Conservation (phyloP, 176 grass and related monocot genomes). For the Rhynchospora breviuscula region DNA sequence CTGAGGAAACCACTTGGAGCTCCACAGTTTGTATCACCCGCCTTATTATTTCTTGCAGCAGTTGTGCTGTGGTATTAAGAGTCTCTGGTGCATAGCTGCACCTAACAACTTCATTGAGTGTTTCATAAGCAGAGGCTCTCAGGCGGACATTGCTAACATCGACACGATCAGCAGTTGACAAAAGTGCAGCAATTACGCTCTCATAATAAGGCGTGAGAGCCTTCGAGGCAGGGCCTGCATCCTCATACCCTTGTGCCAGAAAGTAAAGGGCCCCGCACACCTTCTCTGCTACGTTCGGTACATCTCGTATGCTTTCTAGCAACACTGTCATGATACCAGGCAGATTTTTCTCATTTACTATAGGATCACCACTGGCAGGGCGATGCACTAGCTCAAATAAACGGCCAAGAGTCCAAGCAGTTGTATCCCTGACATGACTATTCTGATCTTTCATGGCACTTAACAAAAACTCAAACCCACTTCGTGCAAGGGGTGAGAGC, state of each 20-base stretch:
- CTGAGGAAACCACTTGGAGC: conserved; percentile 51
- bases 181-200: conserved; percentile 62
- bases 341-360: conserved; percentile 73
- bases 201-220: conserved; percentile 78
- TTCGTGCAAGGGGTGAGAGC: conserved; percentile 48
- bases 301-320: conserved; percentile 76
- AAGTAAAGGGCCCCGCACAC: conserved; percentile 85
- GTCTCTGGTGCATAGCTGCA: conserved; percentile 59
- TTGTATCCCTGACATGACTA: conserved; percentile 86
- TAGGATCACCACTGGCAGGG: conserved; percentile 44
- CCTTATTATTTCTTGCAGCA: conserved; percentile 67
- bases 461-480: conserved; percentile 70
- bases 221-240: conserved; percentile 43
- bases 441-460: conserved; percentile 69
- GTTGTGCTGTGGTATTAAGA: conserved; percentile 40
- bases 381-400: conserved; percentile 88
- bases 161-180: conserved; percentile 64
- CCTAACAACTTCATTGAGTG: conserved; percentile 89
- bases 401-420: conserved; percentile 89
- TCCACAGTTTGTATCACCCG: conserved; percentile 66
- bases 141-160: conserved; percentile 61
- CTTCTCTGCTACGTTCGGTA: conserved; percentile 84
- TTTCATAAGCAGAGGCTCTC: conserved; percentile 77
- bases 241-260: conserved; percentile 78
- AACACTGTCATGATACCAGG: conserved; percentile 69